A percentile compares a stretch with the other conserved stretches of the same genome.
These are phyloP conservation scores for Amanita pallidorosea DNA, from an alignment of 768 basidiomycete genomes.

Conservation along the genomic window DNA sequence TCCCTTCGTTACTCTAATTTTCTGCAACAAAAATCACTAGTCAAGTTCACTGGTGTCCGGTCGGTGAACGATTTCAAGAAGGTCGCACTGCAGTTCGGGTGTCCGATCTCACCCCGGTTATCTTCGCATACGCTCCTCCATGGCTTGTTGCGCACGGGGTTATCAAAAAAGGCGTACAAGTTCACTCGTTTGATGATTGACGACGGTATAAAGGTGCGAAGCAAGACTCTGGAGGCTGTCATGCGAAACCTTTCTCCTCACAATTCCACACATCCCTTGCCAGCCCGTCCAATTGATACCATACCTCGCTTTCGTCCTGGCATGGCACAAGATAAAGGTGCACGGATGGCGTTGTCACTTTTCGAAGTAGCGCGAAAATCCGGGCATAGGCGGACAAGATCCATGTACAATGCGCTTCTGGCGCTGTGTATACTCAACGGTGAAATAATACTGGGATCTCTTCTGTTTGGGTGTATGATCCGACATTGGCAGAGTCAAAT, in stretches of 20 bases:
- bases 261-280: constrained; percentile 48
- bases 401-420: constrained; percentile 52
- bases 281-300: neutral
- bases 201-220: constrained; percentile 38
- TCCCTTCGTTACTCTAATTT: constrained; percentile 37
- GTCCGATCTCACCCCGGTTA: constrained; percentile 44
- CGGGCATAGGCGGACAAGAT: constrained; percentile 42
- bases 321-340: constrained; percentile 26
- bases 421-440: constrained; percentile 63
- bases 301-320: constrained; percentile 3
- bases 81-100: constrained; percentile 14
- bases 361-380: constrained; percentile 41
- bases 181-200: constrained; percentile 43
- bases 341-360: constrained; percentile 42
- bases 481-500: constrained; percentile 47
- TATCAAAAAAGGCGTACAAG: constrained; percentile 33
- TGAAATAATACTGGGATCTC: constrained; percentile 66
- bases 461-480: constrained; percentile 55
- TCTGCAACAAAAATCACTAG: constrained; percentile 9
- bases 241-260: constrained; percentile 17
- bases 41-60: constrained; percentile 1
- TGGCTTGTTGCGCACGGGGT: constrained; percentile 43
- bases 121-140: constrained; percentile 58
- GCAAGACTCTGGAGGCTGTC: constrained; percentile 37
- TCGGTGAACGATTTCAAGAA: constrained; percentile 8